Evolutionary conservation across 352 stramenopile genomes (phyloP), one percentile per base, ranked within the genome.

Genomic region (Peronospora farinosa): DNA sequence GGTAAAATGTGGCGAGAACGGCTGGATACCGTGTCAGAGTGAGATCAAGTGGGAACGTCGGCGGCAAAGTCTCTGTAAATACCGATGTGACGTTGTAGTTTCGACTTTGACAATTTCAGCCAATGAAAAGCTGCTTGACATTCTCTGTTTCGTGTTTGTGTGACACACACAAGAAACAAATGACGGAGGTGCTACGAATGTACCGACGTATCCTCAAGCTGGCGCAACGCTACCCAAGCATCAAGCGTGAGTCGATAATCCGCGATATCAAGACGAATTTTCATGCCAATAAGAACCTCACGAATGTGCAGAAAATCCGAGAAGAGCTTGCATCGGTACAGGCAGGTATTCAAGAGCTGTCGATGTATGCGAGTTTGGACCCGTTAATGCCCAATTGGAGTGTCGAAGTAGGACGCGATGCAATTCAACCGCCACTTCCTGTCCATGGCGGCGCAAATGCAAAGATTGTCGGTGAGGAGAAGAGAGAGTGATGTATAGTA

Each of bases 161-260:
- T 21, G 9, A 15, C n/a, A 62, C 41, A 61, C 38, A 63, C 33
- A 33, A 53, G 12, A 16, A 43, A 50, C 41, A 13, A n/a, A 73
- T 83, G 69, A 62, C 70, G 16, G 62, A 87, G 44, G 74, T 95
- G 40, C 54, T 83, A 67, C 78, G 71, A 54, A 71, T 92, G 63
- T 92, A 92, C 60, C 73, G 81, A 33, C 77, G 68, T 45, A 78
- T 95, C 36, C 76, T 94, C 40, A 86, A 91, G 79, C 65, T 93
- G 46, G 82, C 76, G 40, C 73, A 83, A 61, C 67, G 72, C 40
- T 93, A 90, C 61, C 82, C 82, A 54, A 93, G 82, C 71, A 48
- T 93, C 54, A 93, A 93, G 73, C 77, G 79, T 41, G 67, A 86
- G 35, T 74, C 79, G 11, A 84, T 94, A 50, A 66, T 92, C 41